Percentiles rank a stretch among this genome's conserved stretches.
These are phyloP conservation scores for Peronospora destructor DNA, from an alignment of 352 stramenopile species.

Conservation along the genomic window DNA sequence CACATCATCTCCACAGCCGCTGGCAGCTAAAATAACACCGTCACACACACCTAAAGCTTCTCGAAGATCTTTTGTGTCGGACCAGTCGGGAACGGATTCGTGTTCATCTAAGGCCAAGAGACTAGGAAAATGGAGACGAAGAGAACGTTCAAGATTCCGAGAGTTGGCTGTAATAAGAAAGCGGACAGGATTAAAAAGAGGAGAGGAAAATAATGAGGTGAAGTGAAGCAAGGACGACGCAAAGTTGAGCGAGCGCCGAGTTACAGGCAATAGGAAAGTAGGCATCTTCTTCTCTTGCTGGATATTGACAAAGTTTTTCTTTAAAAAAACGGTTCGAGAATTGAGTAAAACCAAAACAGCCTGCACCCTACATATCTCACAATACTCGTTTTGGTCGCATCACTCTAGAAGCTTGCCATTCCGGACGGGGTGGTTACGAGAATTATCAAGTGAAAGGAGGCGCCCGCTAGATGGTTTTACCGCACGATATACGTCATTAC, in stretches of 20 bases:
- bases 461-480: too few relatives aligned
- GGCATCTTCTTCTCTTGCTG: background rate
- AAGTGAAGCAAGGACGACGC: constrained; percentile 17
- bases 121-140: constrained; percentile 22
- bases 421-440: too few relatives aligned
- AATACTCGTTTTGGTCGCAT: too few relatives aligned
- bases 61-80: constrained; percentile 32
- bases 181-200: background rate
- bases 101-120: constrained; percentile 28
- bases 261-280: constrained; percentile 37
- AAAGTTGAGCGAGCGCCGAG: constrained; percentile 28
- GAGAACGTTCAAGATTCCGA: constrained; percentile 17
- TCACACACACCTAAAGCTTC: constrained; percentile 40
- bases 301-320: too few relatives aligned
- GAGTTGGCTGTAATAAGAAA: constrained; percentile 23
- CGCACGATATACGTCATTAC: too few relatives aligned
- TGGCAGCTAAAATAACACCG: constrained; percentile 37
- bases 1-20: constrained; percentile 14
- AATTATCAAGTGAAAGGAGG: too few relatives aligned
- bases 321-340: too few relatives aligned
- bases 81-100: constrained; percentile 37
- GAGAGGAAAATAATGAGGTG: constrained; percentile 1
- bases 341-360: too few relatives aligned
- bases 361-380: too few relatives aligned
- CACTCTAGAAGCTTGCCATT: too few relatives aligned